Base-by-base conservation (phyloP, 305 asterid genomes). In the Fraxinus sp. region DNA sequence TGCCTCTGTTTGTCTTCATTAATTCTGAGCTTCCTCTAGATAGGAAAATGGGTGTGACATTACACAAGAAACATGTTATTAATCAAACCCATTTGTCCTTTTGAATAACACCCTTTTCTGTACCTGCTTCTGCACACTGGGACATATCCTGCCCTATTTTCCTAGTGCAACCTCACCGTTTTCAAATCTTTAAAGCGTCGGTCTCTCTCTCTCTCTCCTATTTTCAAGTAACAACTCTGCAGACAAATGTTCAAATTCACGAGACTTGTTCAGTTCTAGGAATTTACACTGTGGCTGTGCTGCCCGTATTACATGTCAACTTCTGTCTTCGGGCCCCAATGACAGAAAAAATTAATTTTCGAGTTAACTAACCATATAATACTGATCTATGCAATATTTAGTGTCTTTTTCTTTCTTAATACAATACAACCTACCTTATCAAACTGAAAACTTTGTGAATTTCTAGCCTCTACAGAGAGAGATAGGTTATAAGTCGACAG, bases 21-120 rank as follows among this genome's bases (percentile, higher is more conserved):
- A 46, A 26, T 5, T 37, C 11, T 26, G 32, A 72, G 41, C 73
- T 57, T 33, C 71, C 70, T 41, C 82, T 4, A 30, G 14, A 22
- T 33, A 24, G 71, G 81, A 74, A 46, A 81, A 85, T 78, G 68
- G 83, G 39, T 81, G 52, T 81, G 81, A 79, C 82, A 16, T 78
- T 76, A 64, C 83, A 62, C n/a, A 79, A 28, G 73, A 46, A 13
- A 46, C 57, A 13, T 44, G 16, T 10, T 44, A 44, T 44, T 44
- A 44, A 44, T 46, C 57, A 46, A 44, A 44, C 5, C 55, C 55
- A 44, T 41, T 5, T 81, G 74, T 84, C 55, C 79, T 32, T 24
- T 39, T 44, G 66, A 46, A 73, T 78, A 68, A 70, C 49, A 64
- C 86, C 64, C 80, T 76, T 82, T 41, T 6, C 82, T 83, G 84